Base-by-base conservation (phyloP, 768 basidiomycete genomes). In the Boletus vermiculosoides region DNA sequence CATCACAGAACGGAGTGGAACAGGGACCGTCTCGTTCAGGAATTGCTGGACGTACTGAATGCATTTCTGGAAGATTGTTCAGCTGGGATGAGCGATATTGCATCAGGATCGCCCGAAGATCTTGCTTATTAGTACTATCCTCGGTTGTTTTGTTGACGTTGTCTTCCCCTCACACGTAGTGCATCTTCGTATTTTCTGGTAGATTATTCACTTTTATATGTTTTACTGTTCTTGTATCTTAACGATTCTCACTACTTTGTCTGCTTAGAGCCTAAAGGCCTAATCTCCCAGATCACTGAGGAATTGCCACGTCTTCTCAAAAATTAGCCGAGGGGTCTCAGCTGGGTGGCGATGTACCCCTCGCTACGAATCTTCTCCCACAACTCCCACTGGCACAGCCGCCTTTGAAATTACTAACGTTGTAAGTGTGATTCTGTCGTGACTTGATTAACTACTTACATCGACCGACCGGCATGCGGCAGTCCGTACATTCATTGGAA, bases 1-100 rank as follows among this genome's bases (percentile, higher is more conserved):
- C 77, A 83, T 30, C 85, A 83, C 59, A 75, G 94, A 36, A 75
- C 77, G 13, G 88, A 89, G 34, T 99, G 97, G 97, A 83, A 97
- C 66, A 79, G 95, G 45, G 80, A 83, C 63, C 72, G 66, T 7
- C 75, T 95, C 50, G 68, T 96, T 2, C 67, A 69, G 30, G 84
- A 90, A 60, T 71, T 94, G 51, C 61, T 78, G 53, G 76, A 73
- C 10, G 70, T 82, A n/a, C 78, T 92, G 22, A 73, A 73, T 18
- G 80, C 82, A 55, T 95, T 90, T 70, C 77, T 91, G 40, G 74
- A 79, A 7, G 90, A 94, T 63, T 83, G 89, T 41, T 66, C 66
- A 23, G 62, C 53, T 40, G 74, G 67, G 37, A 62, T 28, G 30
- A 50, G 37, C 20, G 59, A 62, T 4, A 28, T 33, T 31, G 45